Percentiles rank a stretch among this genome's conserved stretches.
phyloP scores from a whole-genome alignment of 345 rosid species.

The Toxicodendron radicans region DNA sequence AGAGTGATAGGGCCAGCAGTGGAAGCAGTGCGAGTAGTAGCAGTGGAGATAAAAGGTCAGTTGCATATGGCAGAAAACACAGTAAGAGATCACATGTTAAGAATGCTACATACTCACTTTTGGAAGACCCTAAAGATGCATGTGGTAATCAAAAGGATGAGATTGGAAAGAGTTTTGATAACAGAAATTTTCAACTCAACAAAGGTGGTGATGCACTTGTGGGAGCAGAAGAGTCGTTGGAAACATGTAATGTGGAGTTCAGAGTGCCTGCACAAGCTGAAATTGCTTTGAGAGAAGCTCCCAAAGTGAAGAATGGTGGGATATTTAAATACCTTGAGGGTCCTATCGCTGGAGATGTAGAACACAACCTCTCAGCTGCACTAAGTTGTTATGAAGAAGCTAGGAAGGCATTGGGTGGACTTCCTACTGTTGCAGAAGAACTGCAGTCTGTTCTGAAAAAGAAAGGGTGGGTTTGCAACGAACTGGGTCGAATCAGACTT shows the following conservation, averaged over 20 bases:
- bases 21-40: constrained; percentile 94
- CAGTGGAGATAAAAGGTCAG: constrained; percentile 38
- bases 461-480: constrained; percentile 94
- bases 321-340: constrained; percentile 69
- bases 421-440: constrained; percentile 51
- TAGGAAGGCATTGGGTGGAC: constrained; percentile 62
- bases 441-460: constrained; percentile 61
- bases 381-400: constrained; percentile 77
- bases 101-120: constrained; percentile 26
- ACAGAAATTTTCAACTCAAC: constrained; percentile 13
- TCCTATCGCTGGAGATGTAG: constrained; percentile 53
- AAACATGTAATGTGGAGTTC: constrained; percentile 24
- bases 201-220: constrained; percentile 25
- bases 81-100: constrained; percentile 48
- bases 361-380: constrained; percentile 62
- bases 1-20: constrained; percentile 89
- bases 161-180: constrained; percentile 17
- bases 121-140: constrained; percentile 39
- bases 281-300: constrained; percentile 30
- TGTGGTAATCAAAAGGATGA: constrained; percentile 28
- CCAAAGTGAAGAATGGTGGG: constrained; percentile 59
- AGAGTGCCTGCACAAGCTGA: constrained; percentile 26
- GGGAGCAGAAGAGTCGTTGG: constrained; percentile 20
- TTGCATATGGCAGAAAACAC: constrained; percentile 57
- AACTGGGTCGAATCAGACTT: constrained; percentile 81